phyloP scores from a whole-genome alignment of 2,329 filamentous ascomycete genomes.

The Paracamarosporium sp. region DNA sequence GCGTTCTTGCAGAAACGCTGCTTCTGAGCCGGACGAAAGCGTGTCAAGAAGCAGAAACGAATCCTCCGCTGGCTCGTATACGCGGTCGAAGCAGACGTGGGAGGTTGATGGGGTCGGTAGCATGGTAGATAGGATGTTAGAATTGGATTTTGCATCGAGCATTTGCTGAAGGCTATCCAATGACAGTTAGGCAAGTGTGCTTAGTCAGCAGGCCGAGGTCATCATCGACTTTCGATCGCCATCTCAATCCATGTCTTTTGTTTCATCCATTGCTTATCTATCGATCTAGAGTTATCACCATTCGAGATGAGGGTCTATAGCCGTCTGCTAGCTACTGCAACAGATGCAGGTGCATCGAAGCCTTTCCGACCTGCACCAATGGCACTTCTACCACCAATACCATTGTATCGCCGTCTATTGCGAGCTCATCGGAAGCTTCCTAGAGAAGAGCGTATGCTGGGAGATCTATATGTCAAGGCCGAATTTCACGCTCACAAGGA shows the following conservation, averaged over 20 bases:
- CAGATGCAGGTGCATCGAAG: conserved; percentile 41
- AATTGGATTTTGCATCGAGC: conserved; percentile 14
- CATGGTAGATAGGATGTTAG: conserved; percentile 61
- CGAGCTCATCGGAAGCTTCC: conserved; percentile 83
- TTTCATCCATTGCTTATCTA: background rate
- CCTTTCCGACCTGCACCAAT: conserved; percentile 54
- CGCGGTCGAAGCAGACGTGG: conserved; percentile 84
- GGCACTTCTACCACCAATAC: conserved; percentile 85
- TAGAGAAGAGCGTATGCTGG: conserved; percentile 76
- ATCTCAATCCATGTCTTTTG: background rate
- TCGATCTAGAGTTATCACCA: conserved; percentile 21
- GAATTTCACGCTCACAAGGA: conserved; percentile 86
- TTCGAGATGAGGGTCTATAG: conserved; percentile 37
- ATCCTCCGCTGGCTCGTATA: conserved; percentile 97
- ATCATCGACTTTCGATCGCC: conserved; percentile 1
- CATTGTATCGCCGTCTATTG: conserved; percentile 85
- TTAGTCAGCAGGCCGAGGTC: conserved; percentile 13
- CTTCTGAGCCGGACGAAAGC: conserved; percentile 75
- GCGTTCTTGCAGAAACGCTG: conserved; percentile 68
- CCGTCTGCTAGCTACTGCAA: conserved; percentile 42
- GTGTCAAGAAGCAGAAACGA: conserved; percentile 94
- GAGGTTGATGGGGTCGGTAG: conserved; percentile 92
- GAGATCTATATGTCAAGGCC: conserved; percentile 90
- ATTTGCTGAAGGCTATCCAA: conserved; percentile 17
- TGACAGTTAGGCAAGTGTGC: conserved; percentile 8